Percentiles rank a stretch among this genome's conserved stretches.
phyloP scores from a whole-genome alignment of 2,329 filamentous ascomycete species.

The Metarhizium sp. region DNA sequence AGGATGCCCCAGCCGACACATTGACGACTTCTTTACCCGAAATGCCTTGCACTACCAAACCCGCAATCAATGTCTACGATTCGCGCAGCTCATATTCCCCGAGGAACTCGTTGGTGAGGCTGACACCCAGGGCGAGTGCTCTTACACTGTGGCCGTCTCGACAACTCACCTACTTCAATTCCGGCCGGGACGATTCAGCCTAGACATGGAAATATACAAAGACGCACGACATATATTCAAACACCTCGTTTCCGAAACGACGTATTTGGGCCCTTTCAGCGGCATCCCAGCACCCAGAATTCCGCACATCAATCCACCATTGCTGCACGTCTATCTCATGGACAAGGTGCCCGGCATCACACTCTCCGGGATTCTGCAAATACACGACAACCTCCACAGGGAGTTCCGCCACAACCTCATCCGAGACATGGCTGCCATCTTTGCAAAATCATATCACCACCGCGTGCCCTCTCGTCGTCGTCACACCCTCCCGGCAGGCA shows the following conservation, averaged over 20 bases:
- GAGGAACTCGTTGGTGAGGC: conserved; percentile 19
- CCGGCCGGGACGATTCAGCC: conserved; percentile 30
- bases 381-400: too few relatives aligned
- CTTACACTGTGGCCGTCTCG: conserved; percentile 35
- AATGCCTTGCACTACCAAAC: conserved; percentile 12
- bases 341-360: too few relatives aligned
- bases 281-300: conserved; percentile 2
- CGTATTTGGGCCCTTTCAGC: conserved; percentile 18
- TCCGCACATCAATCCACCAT: conserved; percentile 12
- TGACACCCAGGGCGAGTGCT: conserved; percentile 40
- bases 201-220: conserved; percentile 28
- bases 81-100: conserved; percentile 23
- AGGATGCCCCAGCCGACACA: background rate
- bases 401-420: too few relatives aligned
- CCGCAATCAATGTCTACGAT: conserved; percentile 15
- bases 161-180: conserved; percentile 34
- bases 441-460: too few relatives aligned
- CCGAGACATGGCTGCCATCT: too few relatives aligned
- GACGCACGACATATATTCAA: conserved; percentile 27
- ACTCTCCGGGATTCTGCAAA: too few relatives aligned
- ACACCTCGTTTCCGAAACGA: conserved; percentile 30
- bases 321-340: too few relatives aligned
- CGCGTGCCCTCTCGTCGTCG: too few relatives aligned
- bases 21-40: conserved; percentile 12
- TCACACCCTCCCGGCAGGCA: too few relatives aligned